Evolutionary conservation across 2,329 filamentous ascomycete species (phyloP), one percentile per base, ranked within the genome.

Genomic region (Mycosphaerella sp.): DNA sequence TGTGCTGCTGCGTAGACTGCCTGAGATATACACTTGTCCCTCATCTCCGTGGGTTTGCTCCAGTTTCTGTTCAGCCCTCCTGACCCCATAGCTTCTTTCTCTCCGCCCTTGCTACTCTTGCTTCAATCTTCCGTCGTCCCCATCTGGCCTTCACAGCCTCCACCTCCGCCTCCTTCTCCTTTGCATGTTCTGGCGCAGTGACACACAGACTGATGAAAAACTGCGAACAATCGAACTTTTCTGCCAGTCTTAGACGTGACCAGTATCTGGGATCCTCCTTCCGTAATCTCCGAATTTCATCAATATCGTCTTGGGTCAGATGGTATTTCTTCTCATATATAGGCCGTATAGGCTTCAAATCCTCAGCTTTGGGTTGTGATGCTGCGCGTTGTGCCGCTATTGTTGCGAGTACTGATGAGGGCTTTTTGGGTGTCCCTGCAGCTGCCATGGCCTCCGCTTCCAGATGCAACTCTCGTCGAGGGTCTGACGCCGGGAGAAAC

Each of bases 161-260:
- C 62, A 81, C 66, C 61, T 77, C 70, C 40, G 75, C 72, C 56
- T 67, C 61, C 61, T 69, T 67, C 55, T 69, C 71, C 67, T 73
- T 73, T 52, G 67, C 69, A 31, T 58, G 47, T 51, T 67, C 62
- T 56, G 77, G 77, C 31, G 78, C 79, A 58, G 78, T 73, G 48
- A 76, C 79, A 52, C 82, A 78, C 72, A 84, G 73, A 8, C 78
- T 78, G 44, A 85, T 77, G 60, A 86, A 85, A 48, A 84, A 77
- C 54, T 79, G 74, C 53, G 76, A 81, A 69, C 82, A 85, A 5
- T 78, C 76, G 66, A 84, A 86, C 64, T 78, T 79, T 67, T 82
- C 78, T 39, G 83, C 82, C 59, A 86, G 67, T 63, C 74, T 76
- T 53, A 74, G 74, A 44, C 81, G 68, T 45, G 80, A 84, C 81